Evolutionary conservation across 345 rosid species (phyloP), one percentile per base, ranked within the genome.

Genomic region (Eutrema heterophyllum): DNA sequence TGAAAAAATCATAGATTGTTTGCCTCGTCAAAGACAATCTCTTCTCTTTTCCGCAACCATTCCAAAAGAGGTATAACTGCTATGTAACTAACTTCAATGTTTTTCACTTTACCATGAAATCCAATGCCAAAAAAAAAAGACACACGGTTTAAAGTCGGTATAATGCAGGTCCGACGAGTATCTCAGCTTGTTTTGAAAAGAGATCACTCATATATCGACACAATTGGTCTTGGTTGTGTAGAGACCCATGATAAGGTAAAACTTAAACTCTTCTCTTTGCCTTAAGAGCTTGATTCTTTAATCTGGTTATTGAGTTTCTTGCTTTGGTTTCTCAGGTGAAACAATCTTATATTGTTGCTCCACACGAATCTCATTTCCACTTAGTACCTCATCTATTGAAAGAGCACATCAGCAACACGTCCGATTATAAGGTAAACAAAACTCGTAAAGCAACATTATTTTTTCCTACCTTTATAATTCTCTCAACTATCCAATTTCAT

Each of bases 171-270:
- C 64, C 92, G 97, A 51, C 83, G 99, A 63, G 80, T 95, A 41
- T 87, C 96, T 65, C 98, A 95, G 85, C 96, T 95, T 81, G 94
- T 90, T 48, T 81, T 92, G 80, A 92, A 84, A 76, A 86, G 87
- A 81, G 99, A 87, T 48, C 98, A 92, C 73, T 71, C 78, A 32
- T 90, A 84, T 62, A 79, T 96, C 55, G 91, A 96, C 80, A 86
- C 94, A 33, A 89, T 88, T 50, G 96, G 97, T 35, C 64, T 81
- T 26, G 93, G 89, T 46, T 76, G 83, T 75, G 86, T 86, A 70
- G 98, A 96, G 68, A 92, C 97, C n/a, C 99, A 83, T 75, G 80
- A 73, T 26, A 87, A 92, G 96, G 98, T 92, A 77, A 16, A 24
- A 3, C 55, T 32, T 5, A 6, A 38, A 11, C 57, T 51, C 51